Percentiles rank a stretch among this genome's conserved stretches.
Conservation (phyloP, 495 filamentous ascomycete genomes). For the Podospora appendiculata region DNA sequence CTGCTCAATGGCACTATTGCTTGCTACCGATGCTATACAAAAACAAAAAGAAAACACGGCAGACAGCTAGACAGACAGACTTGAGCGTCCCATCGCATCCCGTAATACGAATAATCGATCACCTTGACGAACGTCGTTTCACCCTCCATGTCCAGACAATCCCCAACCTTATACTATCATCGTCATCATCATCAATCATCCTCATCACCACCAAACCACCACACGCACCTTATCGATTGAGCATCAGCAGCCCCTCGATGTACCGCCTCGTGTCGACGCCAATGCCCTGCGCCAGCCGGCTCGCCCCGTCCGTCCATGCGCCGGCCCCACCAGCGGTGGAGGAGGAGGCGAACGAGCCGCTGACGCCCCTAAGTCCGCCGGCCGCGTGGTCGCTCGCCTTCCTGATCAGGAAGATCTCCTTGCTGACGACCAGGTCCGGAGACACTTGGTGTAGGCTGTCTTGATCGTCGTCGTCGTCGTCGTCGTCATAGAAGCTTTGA, state of each 20-base stretch:
- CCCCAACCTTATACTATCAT: too few species aligned
- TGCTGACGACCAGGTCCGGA: conserved; percentile 21
- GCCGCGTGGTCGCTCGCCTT: conserved; percentile 59
- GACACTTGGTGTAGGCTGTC: too few species aligned
- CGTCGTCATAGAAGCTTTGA: not conserved
- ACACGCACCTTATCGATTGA: conserved; percentile 52
- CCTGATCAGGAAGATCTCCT: conserved; percentile 74
- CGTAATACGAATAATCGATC: too few species aligned
- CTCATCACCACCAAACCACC: not conserved
- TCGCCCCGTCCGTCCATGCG: conserved; percentile 51
- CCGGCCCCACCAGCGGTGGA: conserved; percentile 12
- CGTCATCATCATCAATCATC: not conserved
- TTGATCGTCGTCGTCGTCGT: not conserved
- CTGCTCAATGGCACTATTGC: too few species aligned
- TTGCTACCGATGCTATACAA: too few species aligned
- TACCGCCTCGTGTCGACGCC: conserved; percentile 82
- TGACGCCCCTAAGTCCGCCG: conserved; percentile 17
- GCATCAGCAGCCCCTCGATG: conserved; percentile 71
- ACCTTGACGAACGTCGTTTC: too few species aligned
- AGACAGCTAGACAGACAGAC: too few species aligned
- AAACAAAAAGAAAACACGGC: too few species aligned
- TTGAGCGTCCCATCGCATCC: too few species aligned
- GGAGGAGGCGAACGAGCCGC: conserved; percentile 32
- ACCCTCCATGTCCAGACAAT: too few species aligned
- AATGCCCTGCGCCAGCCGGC: conserved; percentile 72